Percentiles rank a stretch among this genome's conserved stretches.
phyloP scores from a whole-genome alignment of 2,329 filamentous ascomycete genomes.

The Colletotrichum horii region DNA sequence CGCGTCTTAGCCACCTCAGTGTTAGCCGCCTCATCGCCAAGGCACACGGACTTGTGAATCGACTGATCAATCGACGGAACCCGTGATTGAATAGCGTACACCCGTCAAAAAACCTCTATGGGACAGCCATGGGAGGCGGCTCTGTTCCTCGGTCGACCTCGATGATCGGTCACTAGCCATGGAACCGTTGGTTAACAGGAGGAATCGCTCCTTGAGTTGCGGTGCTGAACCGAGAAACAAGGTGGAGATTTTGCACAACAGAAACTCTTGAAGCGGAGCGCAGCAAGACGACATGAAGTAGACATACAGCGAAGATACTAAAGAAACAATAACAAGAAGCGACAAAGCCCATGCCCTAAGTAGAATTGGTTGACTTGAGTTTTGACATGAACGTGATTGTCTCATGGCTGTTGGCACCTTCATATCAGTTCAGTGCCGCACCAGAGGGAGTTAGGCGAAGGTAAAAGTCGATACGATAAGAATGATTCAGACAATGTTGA shows the following conservation, averaged over 20 bases:
- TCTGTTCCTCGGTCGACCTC: background rate
- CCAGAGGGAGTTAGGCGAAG: background rate
- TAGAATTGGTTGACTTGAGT: background rate
- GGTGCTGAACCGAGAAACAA: background rate
- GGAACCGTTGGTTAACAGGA: background rate
- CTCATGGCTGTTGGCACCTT: background rate
- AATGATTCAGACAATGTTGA: background rate
- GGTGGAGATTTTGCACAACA: background rate
- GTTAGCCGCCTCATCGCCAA: too few relatives aligned
- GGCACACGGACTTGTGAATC: too few relatives aligned
- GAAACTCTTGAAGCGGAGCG: background rate
- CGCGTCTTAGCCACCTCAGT: too few relatives aligned
- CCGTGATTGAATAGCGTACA: background rate
- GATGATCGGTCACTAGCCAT: background rate
- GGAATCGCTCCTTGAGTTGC: background rate
- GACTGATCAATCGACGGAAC: background rate
- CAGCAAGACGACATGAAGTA: background rate
- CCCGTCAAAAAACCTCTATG: background rate
- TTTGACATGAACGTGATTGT: background rate
- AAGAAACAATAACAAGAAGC: background rate
- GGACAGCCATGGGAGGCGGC: background rate
- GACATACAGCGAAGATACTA: background rate
- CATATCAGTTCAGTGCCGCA: background rate
- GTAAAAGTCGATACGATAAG: background rate
- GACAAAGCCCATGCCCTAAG: background rate